Evolutionary conservation across 352 stramenopile species (phyloP), one percentile per base, ranked within the genome.

Genomic region (Phytophthora sp.): DNA sequence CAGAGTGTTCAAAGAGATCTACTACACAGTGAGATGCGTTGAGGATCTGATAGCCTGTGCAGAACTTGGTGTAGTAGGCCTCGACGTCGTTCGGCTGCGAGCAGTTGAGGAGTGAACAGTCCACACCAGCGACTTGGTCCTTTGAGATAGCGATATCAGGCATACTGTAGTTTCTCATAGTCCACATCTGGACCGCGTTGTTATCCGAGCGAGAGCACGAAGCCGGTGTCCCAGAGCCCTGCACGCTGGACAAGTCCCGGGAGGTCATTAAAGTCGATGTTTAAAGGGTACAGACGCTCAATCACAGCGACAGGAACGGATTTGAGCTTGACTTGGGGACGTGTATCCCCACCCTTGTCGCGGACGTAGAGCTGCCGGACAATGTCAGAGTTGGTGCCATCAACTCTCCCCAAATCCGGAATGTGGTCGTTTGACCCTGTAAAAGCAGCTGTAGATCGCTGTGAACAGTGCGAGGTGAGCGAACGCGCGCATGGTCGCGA

Each of bases 211-310:
- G 63, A 73, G 35, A 66, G 44, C 3, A 46, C 69, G 27, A 74
- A 76, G 45, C 73, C 74, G 13, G 66, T 56, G 31, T 82, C 74
- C 74, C 74, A 82, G 12, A 82, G 63, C 20, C 79, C 39, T 0
- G 70, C 74, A 12, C 66, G 62, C 31, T 82, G 74, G 11, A 76
- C 58, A 1, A 77, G 50, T 12, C 65, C 69, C 2, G 63, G 67
- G 9, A 79, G 66, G 21, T 56, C 38, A n/a, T 39, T 18, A 39
- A 71, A 79, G 35, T 23, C 8, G 21, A 66, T 51, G 13, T 59
- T 44, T 7, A 76, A 15, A 8, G 36, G 33, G 13, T 64, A 27
- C n/a, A 72, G 60, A n/a, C 57, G 69, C 24, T 47, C 18, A 7
- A 41, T 16, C 26, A 76, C 52, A 15, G 55, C 47, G 13, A 16